Base-by-base conservation (phyloP, 2,329 filamentous ascomycete species). In the Pyrenophora graminea region DNA sequence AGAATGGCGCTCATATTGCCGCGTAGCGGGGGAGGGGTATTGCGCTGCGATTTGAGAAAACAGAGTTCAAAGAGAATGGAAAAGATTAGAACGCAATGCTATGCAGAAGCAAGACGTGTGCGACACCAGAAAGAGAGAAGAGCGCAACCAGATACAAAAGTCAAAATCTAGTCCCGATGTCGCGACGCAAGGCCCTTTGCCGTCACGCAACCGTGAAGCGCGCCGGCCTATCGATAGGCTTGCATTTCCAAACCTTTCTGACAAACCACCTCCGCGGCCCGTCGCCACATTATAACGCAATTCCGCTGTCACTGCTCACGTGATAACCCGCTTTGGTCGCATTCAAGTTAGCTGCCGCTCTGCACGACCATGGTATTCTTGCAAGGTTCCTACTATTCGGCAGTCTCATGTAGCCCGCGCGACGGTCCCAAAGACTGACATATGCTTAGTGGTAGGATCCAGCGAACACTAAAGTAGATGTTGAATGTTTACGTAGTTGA, bases 1-100 rank as follows among this genome's bases (percentile, higher is more conserved):
- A 99, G 88, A 68, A 99, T 99, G 57, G 94, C 94, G 72, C 91
- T 96, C 94, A 99, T 99, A 48, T 52, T 67, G 61, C 27, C 58
- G 57, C 52, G 34, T 32, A 38, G 21, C 44, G 53, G 60, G 36
- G 51, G 58, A 51, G 51, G 44, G 38, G 55, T 59, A 39, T 41
- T 38, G 44, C 37, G 36, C 32, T 39, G 39, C 12, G 45, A 52
- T 21, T 32, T 10, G 33, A 7, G 8, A 33, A 38, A 33, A 21
- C 4, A 12, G 37, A 12, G 15, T 43, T 19, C 36, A 37, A 19
- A 10, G n/a, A 19, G 23, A 42, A 25, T 13, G 13, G 25, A 7
- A 2, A 25, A 21, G 9, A 39, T 9, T 31, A n/a, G 39, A 44
- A 48, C 39, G 43, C 36, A 25, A 15, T 19, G 23, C 1, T 34